Base-by-base conservation (phyloP, 163 green algal species). In the Scenedesmus sp. region DNA sequence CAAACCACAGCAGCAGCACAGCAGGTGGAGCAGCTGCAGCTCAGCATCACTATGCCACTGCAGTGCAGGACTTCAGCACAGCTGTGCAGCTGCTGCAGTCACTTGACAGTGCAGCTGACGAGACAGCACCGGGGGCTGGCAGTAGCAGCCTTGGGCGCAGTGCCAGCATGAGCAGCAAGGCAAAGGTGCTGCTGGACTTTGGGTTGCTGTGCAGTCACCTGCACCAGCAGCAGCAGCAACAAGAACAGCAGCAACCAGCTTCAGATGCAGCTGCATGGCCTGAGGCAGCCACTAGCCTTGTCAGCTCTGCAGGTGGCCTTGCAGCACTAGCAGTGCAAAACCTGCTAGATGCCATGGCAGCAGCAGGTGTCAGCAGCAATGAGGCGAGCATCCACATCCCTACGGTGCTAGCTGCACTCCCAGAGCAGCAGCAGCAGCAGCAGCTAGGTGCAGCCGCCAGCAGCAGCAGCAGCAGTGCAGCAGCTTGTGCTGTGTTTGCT, bases 191-290 rank as follows among this genome's bases (percentile, higher is more conserved):
- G 26, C 82, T 94, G 13, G 59, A 93, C n/a, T 91, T 95, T 82
- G 93, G 91, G 5, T 59, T 90, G 26, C 66, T 95, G 26, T 94
- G 91, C 83, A 91, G 91, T 59, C 84, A 93, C 18, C 66, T 95
- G 9, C 87, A 94, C 52, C 92, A 94, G 82, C 91, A 90, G 74
- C 90, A 93, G 73, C 83, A 34, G 16, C n/a, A 60, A 13, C n/a
- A 59, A 7, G 56, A 60, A 12, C 70, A 85, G 86, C 83, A 57
- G 57, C n/a, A 88, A 34, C 52, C 6, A 46, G 66, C 15, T 6
- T 5, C 18, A 64, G 18, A 20, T 64, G 85, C 85, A 16, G 60
- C 46, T 66, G 34, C 86, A 3, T 56, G 20, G 55, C 73, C 87
- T 46, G 16, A 60, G 3, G 76, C 62, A 8, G 90, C 73, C 10